Conservation (phyloP, 306 rosid genomes). For the Cyamopsis tetragonoloba region DNA sequence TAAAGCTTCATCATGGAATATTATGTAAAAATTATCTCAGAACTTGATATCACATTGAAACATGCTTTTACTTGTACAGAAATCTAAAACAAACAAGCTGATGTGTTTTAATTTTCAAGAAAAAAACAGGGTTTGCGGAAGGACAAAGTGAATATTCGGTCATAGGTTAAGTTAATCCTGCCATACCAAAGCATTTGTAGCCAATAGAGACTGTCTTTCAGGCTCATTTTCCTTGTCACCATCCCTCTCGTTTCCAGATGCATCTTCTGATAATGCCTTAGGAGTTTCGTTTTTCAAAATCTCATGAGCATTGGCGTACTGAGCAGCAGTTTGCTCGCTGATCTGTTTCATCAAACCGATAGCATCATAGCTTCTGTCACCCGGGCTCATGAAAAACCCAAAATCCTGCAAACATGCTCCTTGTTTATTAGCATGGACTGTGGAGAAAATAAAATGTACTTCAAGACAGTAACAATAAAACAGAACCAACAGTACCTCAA, state of each 20-base stretch:
- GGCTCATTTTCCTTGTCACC: constrained; percentile 34
- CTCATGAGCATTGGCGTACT: constrained; percentile 78
- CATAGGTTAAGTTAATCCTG: neutral
- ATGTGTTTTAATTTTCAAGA: neutral
- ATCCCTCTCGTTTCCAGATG: constrained; percentile 22
- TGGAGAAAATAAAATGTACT: neutral
- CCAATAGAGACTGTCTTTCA: constrained; percentile 40
- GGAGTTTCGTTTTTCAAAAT: constrained; percentile 74
- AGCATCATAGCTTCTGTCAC: constrained; percentile 82
- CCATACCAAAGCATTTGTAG: constrained; percentile 59
- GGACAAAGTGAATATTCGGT: neutral
- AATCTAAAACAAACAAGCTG: too few species aligned
- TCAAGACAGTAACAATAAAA: neutral
- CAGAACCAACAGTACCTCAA: constrained; percentile 62
- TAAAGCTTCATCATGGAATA: neutral
- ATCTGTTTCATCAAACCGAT: constrained; percentile 84
- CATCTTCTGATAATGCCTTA: constrained; percentile 38
- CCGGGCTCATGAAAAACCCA: constrained; percentile 82
- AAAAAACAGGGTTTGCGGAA: neutral
- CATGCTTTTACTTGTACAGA: too few species aligned
- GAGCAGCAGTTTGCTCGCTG: constrained; percentile 80
- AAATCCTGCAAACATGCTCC: constrained; percentile 61
- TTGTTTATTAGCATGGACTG: neutral
- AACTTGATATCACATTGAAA: too few species aligned
- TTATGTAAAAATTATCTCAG: too few species aligned